Percentiles rank a stretch among this genome's conserved stretches.
Evolutionary conservation across 495 filamentous ascomycete genomes (phyloP).

Genomic region (Penicillium turbatum): DNA sequence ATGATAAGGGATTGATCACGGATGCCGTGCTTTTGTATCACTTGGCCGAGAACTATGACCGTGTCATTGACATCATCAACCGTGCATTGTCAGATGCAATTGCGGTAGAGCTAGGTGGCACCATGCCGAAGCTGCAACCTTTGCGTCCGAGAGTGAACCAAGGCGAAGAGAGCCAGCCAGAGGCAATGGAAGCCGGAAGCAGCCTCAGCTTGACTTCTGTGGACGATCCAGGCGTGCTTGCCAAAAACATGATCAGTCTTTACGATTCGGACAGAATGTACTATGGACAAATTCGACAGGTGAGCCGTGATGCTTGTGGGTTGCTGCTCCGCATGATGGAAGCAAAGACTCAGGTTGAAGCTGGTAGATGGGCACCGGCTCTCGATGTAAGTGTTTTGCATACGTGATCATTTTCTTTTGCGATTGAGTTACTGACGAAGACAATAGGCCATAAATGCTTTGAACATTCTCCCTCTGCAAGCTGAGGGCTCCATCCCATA

Average conservation of each 20-base stretch:
- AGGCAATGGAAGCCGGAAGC: slow-evolving; percentile 40
- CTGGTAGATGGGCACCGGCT: slow-evolving; percentile 67
- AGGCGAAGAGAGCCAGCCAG: slow-evolving; percentile 20
- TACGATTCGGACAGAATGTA: slow-evolving; percentile 75
- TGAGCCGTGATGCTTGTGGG: slow-evolving; percentile 65
- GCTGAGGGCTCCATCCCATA: slow-evolving; percentile 62
- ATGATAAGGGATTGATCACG: slow-evolving; percentile 86
- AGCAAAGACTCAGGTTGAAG: slow-evolving; percentile 67
- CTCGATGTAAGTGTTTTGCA: slow-evolving; percentile 64
- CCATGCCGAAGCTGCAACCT: slow-evolving; percentile 69
- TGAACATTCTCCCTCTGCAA: slow-evolving; percentile 73
- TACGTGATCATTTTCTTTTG: neutral
- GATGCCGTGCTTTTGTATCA: slow-evolving; percentile 94
- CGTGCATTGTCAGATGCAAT: slow-evolving; percentile 85
- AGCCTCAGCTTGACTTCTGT: slow-evolving; percentile 80
- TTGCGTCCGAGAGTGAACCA: slow-evolving; percentile 56
- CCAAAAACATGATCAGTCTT: slow-evolving; percentile 70
- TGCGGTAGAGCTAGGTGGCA: slow-evolving; percentile 72
- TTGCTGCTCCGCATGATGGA: slow-evolving; percentile 73
- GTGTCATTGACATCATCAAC: slow-evolving; percentile 82
- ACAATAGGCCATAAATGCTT: slow-evolving; percentile 62
- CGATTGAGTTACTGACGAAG: slow-evolving; percentile 13
- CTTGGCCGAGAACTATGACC: slow-evolving; percentile 90
- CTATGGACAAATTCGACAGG: slow-evolving; percentile 58
- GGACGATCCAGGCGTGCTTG: slow-evolving; percentile 78